Evolutionary conservation across 148 eudicot genomes (phyloP), one percentile per base, ranked within the genome.

Genomic region (Rheum nobile): DNA sequence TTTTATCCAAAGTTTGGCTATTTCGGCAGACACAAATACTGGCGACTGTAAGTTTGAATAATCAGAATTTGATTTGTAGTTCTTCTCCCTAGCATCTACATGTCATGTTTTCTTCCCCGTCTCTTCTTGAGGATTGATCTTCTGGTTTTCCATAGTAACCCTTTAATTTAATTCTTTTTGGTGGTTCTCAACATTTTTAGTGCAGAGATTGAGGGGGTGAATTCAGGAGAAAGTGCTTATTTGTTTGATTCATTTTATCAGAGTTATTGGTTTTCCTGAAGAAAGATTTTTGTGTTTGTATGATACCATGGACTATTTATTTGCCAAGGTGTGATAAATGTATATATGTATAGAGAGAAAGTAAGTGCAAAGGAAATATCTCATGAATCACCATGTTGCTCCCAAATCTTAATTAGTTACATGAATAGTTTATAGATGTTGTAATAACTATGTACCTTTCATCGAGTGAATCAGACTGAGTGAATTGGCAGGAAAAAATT

Each of bases 1-100:
- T 71, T 43, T 41, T 43, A 1, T 71, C 6, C 73, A 71, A 39
- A 21, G 29, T 71, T 71, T 43, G 17, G 50, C 7, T 26, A 41
- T 71, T 43, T 71, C 41, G n/a, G 73, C 73, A 38, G 73, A 22
- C 17, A 71, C 73, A 39, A 34, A 71, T 43, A 3, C 48, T 0
- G 0, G 9, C 10, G 73, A 71, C 50, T 41, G 73, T 71, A 71
- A 71, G 50, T 41, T 65, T 59, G 43, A 14, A 31, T 34, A 16
- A 32, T 16, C 41, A 13, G 48, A 21, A 41, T 71, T 71, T 43
- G 32, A 22, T 4, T 39, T n/a, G 22, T 41, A 21, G 47, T 11
- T 39, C 50, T 41, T 12, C 50, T 39, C 32, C n/a, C 47, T 71
- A 4, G 19, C 72, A 43, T 70, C 44, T 17, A 17, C 26, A 17